Evolutionary conservation across 1,139 yeast species (phyloP), one percentile per base, ranked within the genome.

Genomic region (Geotrichum aggregatum): DNA sequence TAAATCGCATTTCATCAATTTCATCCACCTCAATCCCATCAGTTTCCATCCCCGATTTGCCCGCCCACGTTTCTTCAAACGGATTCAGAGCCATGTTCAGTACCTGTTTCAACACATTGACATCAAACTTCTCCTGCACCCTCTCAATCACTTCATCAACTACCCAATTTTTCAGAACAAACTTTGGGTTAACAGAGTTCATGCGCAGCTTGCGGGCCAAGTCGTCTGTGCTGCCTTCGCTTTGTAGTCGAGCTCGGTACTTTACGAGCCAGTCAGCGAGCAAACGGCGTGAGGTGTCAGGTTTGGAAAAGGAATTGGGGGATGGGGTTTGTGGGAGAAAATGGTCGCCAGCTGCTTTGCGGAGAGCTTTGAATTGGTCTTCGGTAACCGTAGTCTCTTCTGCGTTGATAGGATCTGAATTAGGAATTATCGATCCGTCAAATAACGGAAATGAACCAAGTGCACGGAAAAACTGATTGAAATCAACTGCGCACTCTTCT

Each of bases 111-210:
- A 71, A 62, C 7, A 63, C 51, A 22, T 49, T 42, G 57, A 65
- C 58, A 31, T 63, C 61, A 16, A 56, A 60, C 2, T 56, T 56
- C 13, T 56, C 49, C 43, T 61, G 60, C 5, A 68, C 73, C 14
- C 60, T 52, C 2, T 59, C 60, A 50, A 87, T 84, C 0, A 88
- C 96, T 57, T 89, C 92, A 54, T 88, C 91, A 52, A 92, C 72
- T 49, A 91, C 82, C 92, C 96, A 88, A 59, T 83, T 86, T 56
- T 92, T 76, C 14, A 96, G 95, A 14, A 87, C 76, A 63, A 92
- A 91, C 38, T 79, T 64, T 2, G 98, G 98, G 63, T 92, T 92
- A 51, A 71, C 74, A 1, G 59, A 52, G 13, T 70, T 63, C 54
- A 88, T 78, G 8, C 74, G 61, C 2, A 58, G 59, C 3, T 60